Conservation (phyloP, 2,329 filamentous ascomycete genomes). For the Fusarium proliferatum region DNA sequence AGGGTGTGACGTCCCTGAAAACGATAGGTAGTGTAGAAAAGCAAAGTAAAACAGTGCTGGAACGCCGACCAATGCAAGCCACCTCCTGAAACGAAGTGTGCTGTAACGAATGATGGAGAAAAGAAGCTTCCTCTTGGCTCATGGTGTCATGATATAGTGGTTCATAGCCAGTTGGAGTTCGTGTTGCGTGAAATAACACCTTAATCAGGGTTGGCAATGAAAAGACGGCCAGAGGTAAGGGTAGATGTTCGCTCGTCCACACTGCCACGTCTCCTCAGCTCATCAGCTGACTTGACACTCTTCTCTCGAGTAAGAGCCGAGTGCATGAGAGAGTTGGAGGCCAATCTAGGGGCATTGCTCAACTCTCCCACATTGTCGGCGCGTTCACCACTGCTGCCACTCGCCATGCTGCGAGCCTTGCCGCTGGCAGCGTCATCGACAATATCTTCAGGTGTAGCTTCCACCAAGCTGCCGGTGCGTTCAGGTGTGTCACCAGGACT, state of each 20-base stretch:
- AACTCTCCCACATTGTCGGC: conserved; percentile 71
- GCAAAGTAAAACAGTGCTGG: conserved; percentile 41
- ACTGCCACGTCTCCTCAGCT: conserved; percentile 80
- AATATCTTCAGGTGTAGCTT: conserved; percentile 51
- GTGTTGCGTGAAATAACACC: background rate
- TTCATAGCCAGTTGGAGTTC: conserved; percentile 10
- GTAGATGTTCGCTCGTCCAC: conserved; percentile 86
- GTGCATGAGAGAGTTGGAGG: conserved; percentile 68
- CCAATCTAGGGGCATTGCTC: conserved; percentile 60
- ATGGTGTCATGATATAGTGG: conserved; percentile 27
- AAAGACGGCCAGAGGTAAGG: conserved; percentile 77
- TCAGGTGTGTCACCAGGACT: conserved; percentile 69
- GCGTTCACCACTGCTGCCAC: conserved; percentile 69
- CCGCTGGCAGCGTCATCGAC: conserved; percentile 59
- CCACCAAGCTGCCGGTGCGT: conserved; percentile 63
- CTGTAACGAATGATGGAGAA: conserved; percentile 37
- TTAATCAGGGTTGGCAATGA: conserved; percentile 86
- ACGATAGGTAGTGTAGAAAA: conserved; percentile 37
- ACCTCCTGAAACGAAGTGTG: conserved; percentile 26
- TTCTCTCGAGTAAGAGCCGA: conserved; percentile 71
- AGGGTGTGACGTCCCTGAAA: conserved; percentile 44
- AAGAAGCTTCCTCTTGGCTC: conserved; percentile 25
- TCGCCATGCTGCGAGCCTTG: conserved; percentile 62
- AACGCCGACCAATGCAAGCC: conserved; percentile 45
- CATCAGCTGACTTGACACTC: conserved; percentile 75